Percentiles rank a stretch among this genome's conserved stretches.
phyloP scores from a whole-genome alignment of 805 yeast species.

The Metschnikowia matae region DNA sequence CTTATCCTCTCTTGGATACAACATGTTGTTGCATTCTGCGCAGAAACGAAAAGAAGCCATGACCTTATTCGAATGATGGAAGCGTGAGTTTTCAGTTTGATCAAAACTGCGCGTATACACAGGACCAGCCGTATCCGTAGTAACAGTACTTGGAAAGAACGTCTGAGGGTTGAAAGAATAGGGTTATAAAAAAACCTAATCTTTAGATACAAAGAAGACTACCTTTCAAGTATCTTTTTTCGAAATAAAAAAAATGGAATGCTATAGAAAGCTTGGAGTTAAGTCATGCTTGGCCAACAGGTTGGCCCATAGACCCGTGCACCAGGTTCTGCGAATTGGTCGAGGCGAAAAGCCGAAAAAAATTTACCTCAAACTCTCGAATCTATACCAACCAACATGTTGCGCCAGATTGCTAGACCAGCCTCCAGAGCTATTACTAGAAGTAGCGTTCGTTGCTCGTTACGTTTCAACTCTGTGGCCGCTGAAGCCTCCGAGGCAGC shows the following conservation, averaged over 20 bases:
- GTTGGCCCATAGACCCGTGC: neutral
- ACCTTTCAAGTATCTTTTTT: too few relatives aligned
- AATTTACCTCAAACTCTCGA: constrained; percentile 9
- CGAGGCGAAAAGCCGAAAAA: constrained; percentile 9
- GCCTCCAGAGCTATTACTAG: constrained; percentile 30
- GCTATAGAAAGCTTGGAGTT: neutral
- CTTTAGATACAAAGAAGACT: neutral
- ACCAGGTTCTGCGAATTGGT: constrained; percentile 5
- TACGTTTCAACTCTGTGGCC: constrained; percentile 49
- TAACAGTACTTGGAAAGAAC: neutral
- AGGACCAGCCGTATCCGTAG: constrained; percentile 4
- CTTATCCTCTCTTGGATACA: constrained; percentile 94
- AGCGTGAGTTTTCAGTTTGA: neutral
- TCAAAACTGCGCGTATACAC: constrained; percentile 2
- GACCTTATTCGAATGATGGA: neutral
- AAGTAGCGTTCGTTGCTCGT: constrained; percentile 21
- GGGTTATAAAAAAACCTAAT: too few relatives aligned
- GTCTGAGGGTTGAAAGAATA: too few relatives aligned
- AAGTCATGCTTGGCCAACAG: neutral
- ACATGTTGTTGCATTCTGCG: constrained; percentile 96
- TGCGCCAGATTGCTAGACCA: constrained; percentile 39
- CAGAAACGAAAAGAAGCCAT: constrained; percentile 97
- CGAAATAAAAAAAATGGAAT: too few relatives aligned
- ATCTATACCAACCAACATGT: constrained; percentile 16
- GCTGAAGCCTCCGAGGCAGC: constrained; percentile 29